These are phyloP conservation scores for Haberlea rhodopensis DNA, from an alignment of 257 asterid species.

Conservation along the genomic window DNA sequence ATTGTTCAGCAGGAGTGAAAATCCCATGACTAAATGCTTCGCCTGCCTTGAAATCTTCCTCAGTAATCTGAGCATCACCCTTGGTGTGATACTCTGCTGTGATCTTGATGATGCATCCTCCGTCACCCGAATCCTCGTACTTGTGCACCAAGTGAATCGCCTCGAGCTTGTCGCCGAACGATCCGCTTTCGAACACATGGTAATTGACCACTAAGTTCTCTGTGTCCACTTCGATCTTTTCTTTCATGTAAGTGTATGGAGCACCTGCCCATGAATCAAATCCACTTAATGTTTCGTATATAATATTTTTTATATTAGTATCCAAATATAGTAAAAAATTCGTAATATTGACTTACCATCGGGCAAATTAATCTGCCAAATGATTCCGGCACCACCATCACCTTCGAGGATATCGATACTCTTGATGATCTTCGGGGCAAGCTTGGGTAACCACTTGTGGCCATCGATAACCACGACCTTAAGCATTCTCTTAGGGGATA, in stretches of 20 bases:
- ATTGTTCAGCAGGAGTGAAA: not conserved
- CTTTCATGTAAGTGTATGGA: not conserved
- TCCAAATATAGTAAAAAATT: too few species aligned
- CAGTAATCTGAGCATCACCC: not conserved
- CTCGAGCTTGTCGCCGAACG: not conserved
- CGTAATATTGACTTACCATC: not conserved
- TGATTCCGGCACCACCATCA: constrained; percentile 28
- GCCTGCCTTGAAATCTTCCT: not conserved
- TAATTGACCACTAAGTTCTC: not conserved
- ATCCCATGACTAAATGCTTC: not conserved
- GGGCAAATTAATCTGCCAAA: constrained; percentile 9
- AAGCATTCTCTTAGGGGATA: constrained; percentile 8
- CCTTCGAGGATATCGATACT: constrained; percentile 28
- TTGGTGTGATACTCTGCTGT: not conserved
- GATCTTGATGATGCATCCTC: constrained; percentile 2
- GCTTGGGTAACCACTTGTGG: constrained; percentile 8
- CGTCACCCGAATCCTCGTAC: not conserved
- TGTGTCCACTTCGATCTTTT: not conserved
- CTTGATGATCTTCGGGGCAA: constrained; percentile 20
- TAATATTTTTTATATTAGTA: too few species aligned
- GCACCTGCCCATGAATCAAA: too few species aligned
- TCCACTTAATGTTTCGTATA: too few species aligned
- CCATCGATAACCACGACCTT: not conserved
- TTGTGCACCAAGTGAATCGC: not conserved
- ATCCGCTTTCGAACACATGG: not conserved